Base-by-base conservation (phyloP, 345 rosid species). In the Melaleuca quinquenervia region DNA sequence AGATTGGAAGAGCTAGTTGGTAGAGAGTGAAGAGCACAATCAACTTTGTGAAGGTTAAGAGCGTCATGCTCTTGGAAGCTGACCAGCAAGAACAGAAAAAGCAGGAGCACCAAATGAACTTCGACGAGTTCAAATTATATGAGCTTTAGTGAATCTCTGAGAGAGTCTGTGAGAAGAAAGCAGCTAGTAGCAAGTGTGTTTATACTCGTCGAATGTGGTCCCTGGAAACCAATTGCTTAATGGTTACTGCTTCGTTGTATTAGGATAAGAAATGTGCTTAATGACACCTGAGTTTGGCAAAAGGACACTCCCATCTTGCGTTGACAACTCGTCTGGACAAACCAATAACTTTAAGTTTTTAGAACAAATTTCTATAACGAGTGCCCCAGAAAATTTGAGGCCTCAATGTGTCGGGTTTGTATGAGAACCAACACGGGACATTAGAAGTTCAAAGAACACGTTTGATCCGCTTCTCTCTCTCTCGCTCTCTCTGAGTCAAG, bases 401-500 rank as follows among this genome's bases (percentile, higher is more conserved):
- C 4, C 41, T 41, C 41, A 41, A 41, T 41, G n/a, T n/a, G 41
- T 41, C 41, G 41, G 41, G 41, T 41, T 41, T 41, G 41, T 41
- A 41, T 41, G 41, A 41, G 41, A 41, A 41, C 41, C 41, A 41
- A 41, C 41, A 41, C 41, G 41, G 41, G 41, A 41, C 4, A 4
- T 41, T 41, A 41, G 41, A 41, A 41, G 41, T 41, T 41, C 41
- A 41, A 41, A 41, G 2, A 41, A 41, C 41, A 4, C 41, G 41
- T 41, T 41, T 41, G 41, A 41, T 41, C 41, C 41, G 41, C 41
- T 41, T 41, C 41, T 41, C 4, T 41, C 41, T 41, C 41, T 93
- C 93, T n/a, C n/a, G n/a, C n/a, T 29, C 90, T 92, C 88, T 85
- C 91, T 22, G 84, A n/a, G 53, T 52, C 86, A 41, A 41, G 41